These are phyloP conservation scores for Phyllosticta paracitricarpa DNA, from an alignment of 2,329 filamentous ascomycete genomes.

Conservation along the genomic window DNA sequence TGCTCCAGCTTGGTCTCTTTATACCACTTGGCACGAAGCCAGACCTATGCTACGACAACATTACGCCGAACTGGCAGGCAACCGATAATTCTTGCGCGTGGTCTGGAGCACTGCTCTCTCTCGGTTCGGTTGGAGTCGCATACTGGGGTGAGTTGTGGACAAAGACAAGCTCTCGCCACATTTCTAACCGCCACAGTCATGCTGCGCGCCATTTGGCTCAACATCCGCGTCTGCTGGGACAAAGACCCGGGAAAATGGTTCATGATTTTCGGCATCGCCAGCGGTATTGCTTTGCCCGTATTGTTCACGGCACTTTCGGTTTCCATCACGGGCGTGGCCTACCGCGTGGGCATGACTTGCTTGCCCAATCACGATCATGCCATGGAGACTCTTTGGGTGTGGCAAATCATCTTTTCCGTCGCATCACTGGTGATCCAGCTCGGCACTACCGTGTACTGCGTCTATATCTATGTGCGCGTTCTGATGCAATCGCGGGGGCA, in stretches of 20 bases:
- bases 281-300: constrained; percentile 22
- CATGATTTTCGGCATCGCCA: constrained; percentile 22
- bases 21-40: constrained; percentile 66
- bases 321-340: constrained; percentile 26
- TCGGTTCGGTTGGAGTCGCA: constrained; percentile 68
- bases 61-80: constrained; percentile 78
- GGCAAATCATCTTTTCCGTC: constrained; percentile 24
- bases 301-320: constrained; percentile 23
- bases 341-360: constrained; percentile 27
- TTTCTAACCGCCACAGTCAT: constrained; percentile 15
- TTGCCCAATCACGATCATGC: constrained; percentile 24
- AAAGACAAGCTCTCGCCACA: not conserved
- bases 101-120: constrained; percentile 65
- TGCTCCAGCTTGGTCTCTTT: constrained; percentile 63
- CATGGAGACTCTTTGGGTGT: constrained; percentile 28
- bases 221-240: constrained; percentile 30
- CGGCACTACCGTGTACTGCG: constrained; percentile 24
- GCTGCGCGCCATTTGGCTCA: constrained; percentile 28
- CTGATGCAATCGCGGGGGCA: constrained; percentile 8
- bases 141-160: constrained; percentile 52
- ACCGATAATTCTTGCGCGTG: constrained; percentile 65
- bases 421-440: constrained; percentile 22
- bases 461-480: constrained; percentile 23
- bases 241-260: constrained; percentile 20
- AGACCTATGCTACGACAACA: constrained; percentile 66